Percentiles rank a stretch among this genome's conserved stretches.
These are phyloP conservation scores for Pichia phayaonensis DNA, from an alignment of 805 yeast genomes.

Conservation along the genomic window DNA sequence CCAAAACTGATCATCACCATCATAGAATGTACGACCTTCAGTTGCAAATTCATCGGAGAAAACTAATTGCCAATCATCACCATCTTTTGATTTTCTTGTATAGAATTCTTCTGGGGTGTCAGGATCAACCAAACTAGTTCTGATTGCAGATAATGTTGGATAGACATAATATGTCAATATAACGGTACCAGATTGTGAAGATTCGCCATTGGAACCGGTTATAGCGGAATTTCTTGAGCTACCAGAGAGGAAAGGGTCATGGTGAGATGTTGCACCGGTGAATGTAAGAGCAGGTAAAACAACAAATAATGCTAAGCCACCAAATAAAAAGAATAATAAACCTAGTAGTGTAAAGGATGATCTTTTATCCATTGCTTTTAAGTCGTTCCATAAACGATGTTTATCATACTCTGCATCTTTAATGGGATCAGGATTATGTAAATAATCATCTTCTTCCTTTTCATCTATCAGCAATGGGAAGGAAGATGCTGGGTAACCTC, in stretches of 20 bases:
- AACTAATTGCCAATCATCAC: slow-evolving; percentile 65
- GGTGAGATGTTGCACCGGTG: slow-evolving; percentile 49
- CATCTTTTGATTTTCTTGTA: slow-evolving; percentile 48
- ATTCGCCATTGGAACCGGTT: slow-evolving; percentile 1
- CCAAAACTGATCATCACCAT: slow-evolving; percentile 90
- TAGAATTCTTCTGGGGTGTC: slow-evolving; percentile 52
- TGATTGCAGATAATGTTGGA: slow-evolving; percentile 48
- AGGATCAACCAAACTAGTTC: slow-evolving; percentile 57
- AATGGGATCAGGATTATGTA: slow-evolving; percentile 94
- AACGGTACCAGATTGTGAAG: background rate
- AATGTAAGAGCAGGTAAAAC: slow-evolving; percentile 79
- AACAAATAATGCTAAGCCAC: slow-evolving; percentile 61
- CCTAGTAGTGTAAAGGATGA: slow-evolving; percentile 59
- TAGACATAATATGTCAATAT: slow-evolving; percentile 49
- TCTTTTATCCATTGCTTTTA: slow-evolving; percentile 57
- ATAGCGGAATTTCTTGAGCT: background rate
- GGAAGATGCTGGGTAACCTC: slow-evolving; percentile 90
- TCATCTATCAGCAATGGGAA: slow-evolving; percentile 90
- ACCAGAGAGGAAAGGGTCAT: slow-evolving; percentile 1
- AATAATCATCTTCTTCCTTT: slow-evolving; percentile 88
- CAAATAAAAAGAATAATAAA: slow-evolving; percentile 48
- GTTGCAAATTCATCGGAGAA: slow-evolving; percentile 88
- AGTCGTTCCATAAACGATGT: slow-evolving; percentile 54
- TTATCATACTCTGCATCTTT: slow-evolving; percentile 82
- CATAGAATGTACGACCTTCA: slow-evolving; percentile 85